phyloP scores from a whole-genome alignment of 768 basidiomycete species.

The Tricholoma hemisulphureum region DNA sequence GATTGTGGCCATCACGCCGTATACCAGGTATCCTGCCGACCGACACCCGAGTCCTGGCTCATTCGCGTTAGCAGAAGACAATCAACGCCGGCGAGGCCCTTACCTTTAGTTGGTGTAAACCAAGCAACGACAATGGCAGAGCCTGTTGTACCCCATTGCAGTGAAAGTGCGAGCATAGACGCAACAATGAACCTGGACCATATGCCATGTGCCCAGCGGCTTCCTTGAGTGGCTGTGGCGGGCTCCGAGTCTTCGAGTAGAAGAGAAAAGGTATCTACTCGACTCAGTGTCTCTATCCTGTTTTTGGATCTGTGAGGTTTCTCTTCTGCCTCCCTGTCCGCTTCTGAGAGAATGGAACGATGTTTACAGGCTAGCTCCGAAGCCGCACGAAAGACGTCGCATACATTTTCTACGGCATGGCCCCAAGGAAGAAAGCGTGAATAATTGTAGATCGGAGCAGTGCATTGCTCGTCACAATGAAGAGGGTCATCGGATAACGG shows the following conservation, averaged over 20 bases:
- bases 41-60: slow-evolving; percentile 32
- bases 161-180: slow-evolving; percentile 17
- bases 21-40: slow-evolving; percentile 30
- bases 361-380: slow-evolving; percentile 15
- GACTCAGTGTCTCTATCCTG: slow-evolving; percentile 15
- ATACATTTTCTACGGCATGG: slow-evolving; percentile 23
- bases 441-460: slow-evolving; percentile 31
- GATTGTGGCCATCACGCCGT: slow-evolving; percentile 30
- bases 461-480: slow-evolving; percentile 20
- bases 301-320: slow-evolving; percentile 6
- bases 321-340: slow-evolving; percentile 13
- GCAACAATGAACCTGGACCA: slow-evolving; percentile 21
- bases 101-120: slow-evolving; percentile 27
- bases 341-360: slow-evolving; percentile 13
- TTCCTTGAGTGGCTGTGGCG: slow-evolving; percentile 2
- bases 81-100: not conserved
- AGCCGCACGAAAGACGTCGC: slow-evolving; percentile 22
- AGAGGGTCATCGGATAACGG: slow-evolving; percentile 8
- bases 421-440: slow-evolving; percentile 30
- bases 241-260: not conserved
- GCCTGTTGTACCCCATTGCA: slow-evolving; percentile 32
- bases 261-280: slow-evolving; percentile 17
- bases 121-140: slow-evolving; percentile 24
- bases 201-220: slow-evolving; percentile 16
- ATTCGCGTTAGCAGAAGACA: not conserved